These are phyloP conservation scores for Eucalyptus cloeziana DNA, from an alignment of 345 rosid genomes.

Conservation along the genomic window DNA sequence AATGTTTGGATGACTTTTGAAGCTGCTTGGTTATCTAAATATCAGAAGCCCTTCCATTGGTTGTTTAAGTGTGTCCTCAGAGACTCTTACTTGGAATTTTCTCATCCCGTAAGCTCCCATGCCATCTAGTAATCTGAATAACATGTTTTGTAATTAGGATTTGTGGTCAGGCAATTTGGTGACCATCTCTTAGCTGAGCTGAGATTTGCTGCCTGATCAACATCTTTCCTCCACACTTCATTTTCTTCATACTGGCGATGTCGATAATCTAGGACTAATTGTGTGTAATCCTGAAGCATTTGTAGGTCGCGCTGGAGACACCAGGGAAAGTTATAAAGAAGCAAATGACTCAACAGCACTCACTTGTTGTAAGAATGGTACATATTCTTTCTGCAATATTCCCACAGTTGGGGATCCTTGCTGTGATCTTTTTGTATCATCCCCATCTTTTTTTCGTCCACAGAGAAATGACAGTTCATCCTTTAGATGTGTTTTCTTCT, in stretches of 20 bases:
- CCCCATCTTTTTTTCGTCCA: slow-evolving; percentile 24
- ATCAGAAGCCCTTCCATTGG: not conserved
- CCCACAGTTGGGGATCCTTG: not conserved
- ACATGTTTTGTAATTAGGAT: not conserved
- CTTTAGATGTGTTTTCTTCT: not conserved
- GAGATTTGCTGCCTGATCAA: not conserved
- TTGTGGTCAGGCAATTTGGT: not conserved
- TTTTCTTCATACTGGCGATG: not conserved
- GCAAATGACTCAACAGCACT: slow-evolving; percentile 7
- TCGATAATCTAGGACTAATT: not conserved
- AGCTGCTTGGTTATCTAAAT: not conserved
- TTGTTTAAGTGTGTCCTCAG: not conserved
- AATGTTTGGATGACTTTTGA: not conserved
- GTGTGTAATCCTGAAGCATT: not conserved
- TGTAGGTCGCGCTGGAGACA: not conserved
- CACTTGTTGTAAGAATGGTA: slow-evolving; percentile 20
- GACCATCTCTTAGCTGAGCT: not conserved
- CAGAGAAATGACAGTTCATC: slow-evolving; percentile 21
- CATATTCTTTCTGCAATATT: slow-evolving; percentile 19
- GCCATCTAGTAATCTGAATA: not conserved
- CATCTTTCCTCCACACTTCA: not conserved
- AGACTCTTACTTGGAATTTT: not conserved
- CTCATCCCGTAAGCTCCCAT: not conserved
- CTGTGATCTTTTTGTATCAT: slow-evolving; percentile 46
- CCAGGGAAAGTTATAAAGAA: not conserved